Base-by-base conservation (phyloP, 306 rosid genomes). In the Dryas octopetala region DNA sequence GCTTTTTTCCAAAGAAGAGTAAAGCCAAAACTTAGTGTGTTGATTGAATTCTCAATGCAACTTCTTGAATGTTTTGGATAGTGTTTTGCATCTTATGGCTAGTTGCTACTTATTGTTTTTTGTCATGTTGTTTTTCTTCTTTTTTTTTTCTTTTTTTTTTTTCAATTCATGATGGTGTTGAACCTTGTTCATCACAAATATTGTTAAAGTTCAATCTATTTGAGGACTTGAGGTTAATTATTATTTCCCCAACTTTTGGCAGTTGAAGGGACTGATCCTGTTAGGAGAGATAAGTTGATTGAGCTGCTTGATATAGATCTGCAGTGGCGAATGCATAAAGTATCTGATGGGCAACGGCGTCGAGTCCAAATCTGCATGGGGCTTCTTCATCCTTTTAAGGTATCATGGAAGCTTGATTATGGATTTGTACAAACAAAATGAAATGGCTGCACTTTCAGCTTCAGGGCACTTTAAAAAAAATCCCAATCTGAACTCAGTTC, bases 291-390 rank as follows among this genome's bases (percentile, higher is more conserved):
- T 4, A 89, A 64, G 85, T 81, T 95, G 89, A 89, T 95, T 73
- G 97, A 91, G 57, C 81, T 95, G 67, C 98, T 91, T 83, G 98
- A 91, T 78, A 95, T 95, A 59, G 90, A 95, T 82, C 83, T 95
- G 72, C 87, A 75, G 63, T 95, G 98, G 98, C 86, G 93, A 82
- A 95, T 95, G 98, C 98, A 95, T 75, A 95, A 95, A 83, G 97
- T 95, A 68, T 95, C 98, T 9, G 97, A 95, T 74, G 98, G 98
- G 79, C 98, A 95, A 86, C 86, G 97, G 62, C 96, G 96, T 67
- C 84, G 97, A 76, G 98, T 91, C 71, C 98, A 95, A 86, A 95
- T 95, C 78, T 95, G 98, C 83, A 91, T 95, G 85, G 97, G 98
- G 69, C 95, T 95, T 77, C 94, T 95, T 73, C 93, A 90, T 82